Conservation (phyloP, 2,329 filamentous ascomycete genomes). For the Aspergillus novoparasiticus region DNA sequence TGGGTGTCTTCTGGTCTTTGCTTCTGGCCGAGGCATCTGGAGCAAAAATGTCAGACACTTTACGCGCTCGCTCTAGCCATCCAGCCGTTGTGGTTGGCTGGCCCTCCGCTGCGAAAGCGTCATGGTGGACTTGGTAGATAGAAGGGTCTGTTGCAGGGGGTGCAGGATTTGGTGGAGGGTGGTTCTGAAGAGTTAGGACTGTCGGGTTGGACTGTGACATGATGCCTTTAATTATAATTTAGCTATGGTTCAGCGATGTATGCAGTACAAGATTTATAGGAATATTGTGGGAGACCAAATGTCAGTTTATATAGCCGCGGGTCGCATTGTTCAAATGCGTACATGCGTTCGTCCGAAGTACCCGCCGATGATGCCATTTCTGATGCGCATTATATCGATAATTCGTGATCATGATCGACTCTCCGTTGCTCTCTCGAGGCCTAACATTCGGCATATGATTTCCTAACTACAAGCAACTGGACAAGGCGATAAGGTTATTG, state of each 20-base stretch:
- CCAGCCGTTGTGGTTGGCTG: neutral
- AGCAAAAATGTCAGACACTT: neutral
- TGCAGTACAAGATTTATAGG: neutral
- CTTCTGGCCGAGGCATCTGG: neutral
- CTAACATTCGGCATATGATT: neutral
- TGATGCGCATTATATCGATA: neutral
- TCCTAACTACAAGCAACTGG: neutral
- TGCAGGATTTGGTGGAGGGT: neutral
- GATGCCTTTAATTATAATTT: neutral
- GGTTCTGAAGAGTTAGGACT: neutral
- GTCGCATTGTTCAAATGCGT: too few species aligned
- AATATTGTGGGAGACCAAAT: neutral
- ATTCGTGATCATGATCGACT: neutral
- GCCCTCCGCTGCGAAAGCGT: neutral
- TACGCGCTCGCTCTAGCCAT: neutral
- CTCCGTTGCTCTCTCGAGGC: neutral
- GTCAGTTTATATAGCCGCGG: neutral
- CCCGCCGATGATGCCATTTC: constrained; percentile 1
- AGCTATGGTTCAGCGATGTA: neutral
- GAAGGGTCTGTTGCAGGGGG: neutral
- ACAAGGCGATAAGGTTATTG: neutral
- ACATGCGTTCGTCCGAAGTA: neutral
- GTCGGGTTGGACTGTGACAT: neutral
- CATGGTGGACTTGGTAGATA: neutral
- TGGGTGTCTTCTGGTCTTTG: constrained; percentile 55